Percentiles rank a stretch among this genome's conserved stretches.
Conservation (phyloP, 2,329 filamentous ascomycete genomes). For the Aspergillus flavus region DNA sequence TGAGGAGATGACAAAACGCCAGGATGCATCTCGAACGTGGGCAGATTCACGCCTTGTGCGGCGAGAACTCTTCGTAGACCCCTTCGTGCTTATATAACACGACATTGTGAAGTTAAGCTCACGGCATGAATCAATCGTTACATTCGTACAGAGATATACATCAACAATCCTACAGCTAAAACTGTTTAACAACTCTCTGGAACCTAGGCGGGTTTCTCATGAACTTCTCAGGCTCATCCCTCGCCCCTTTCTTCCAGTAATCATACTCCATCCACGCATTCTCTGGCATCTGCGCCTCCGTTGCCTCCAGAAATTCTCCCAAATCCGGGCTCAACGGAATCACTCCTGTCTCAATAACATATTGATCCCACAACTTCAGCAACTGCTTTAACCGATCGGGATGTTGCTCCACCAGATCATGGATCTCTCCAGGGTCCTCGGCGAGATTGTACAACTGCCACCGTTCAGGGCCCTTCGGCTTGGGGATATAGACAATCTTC, state of each 20-base stretch:
- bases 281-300: constrained; percentile 67
- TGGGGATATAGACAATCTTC: constrained; percentile 62
- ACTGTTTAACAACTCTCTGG: constrained; percentile 38
- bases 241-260: constrained; percentile 61
- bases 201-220: constrained; percentile 39
- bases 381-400: constrained; percentile 52
- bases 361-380: constrained; percentile 59
- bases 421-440: constrained; percentile 55
- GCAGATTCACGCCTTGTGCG: constrained; percentile 39
- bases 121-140: background rate
- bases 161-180: constrained; percentile 18
- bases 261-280: constrained; percentile 69
- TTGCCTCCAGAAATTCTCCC: constrained; percentile 61
- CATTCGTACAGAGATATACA: background rate
- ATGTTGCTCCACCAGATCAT: constrained; percentile 46
- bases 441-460: constrained; percentile 62
- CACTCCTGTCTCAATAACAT: constrained; percentile 62
- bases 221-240: constrained; percentile 52
- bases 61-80: constrained; percentile 36
- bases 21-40: constrained; percentile 37
- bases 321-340: constrained; percentile 62
- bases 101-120: background rate
- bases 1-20: constrained; percentile 38
- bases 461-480: constrained; percentile 56
- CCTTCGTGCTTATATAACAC: constrained; percentile 34